A percentile compares a stretch with the other conserved stretches of the same genome.
phyloP scores from a whole-genome alignment of 768 basidiomycete genomes.

The Sporobolomyces roseus region DNA sequence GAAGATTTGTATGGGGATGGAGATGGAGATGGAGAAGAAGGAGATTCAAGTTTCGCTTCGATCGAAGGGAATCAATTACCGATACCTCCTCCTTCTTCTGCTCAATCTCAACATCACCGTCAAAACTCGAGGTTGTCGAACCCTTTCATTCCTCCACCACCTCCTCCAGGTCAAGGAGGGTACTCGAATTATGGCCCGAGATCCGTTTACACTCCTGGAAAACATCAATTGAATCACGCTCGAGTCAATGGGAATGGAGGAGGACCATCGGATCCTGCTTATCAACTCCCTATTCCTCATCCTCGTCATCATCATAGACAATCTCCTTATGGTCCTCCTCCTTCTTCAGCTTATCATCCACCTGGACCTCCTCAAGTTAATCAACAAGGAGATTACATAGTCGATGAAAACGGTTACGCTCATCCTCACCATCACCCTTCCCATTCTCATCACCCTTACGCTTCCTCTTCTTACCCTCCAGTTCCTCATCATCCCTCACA shows the following conservation, averaged over 20 bases:
- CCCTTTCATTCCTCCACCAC: background rate
- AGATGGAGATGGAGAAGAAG: conserved; percentile 10
- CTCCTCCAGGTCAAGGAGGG: background rate
- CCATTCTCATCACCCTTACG: background rate
- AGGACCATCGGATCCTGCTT: no score
- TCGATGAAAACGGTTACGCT: conserved; percentile 13
- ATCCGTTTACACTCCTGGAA: conserved; percentile 16
- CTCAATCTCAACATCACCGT: background rate
- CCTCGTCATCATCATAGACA: background rate
- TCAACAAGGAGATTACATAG: background rate
- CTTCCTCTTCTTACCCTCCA: background rate
- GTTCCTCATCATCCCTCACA: conserved; percentile 1
- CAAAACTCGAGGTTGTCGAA: conserved; percentile 4
- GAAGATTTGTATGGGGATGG: background rate
- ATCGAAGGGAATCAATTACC: background rate
- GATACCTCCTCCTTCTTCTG: background rate
- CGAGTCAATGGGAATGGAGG: background rate
- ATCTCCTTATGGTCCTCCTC: background rate
- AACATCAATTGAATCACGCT: background rate
- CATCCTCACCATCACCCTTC: background rate
- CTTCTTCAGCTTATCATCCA: background rate
- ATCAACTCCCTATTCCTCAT: background rate
- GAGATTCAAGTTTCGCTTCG: conserved; percentile 22
- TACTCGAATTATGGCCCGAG: background rate
- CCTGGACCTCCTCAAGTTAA: background rate